Evolutionary conservation across 345 rosid genomes (phyloP).

Genomic region (Citropsis articulata): DNA sequence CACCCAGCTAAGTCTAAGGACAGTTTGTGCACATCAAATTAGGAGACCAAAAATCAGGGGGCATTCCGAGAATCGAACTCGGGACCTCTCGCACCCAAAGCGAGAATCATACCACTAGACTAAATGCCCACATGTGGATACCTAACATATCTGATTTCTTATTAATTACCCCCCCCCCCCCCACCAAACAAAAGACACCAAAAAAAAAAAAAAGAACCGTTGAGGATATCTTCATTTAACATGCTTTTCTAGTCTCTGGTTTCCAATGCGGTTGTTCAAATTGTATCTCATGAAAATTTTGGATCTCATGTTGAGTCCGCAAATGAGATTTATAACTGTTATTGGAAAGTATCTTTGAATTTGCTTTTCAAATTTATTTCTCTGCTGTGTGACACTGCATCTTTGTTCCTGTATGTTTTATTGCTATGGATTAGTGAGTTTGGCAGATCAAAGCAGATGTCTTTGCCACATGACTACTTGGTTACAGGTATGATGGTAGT

Average conservation of each 20-base stretch:
- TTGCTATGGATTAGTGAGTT: no score
- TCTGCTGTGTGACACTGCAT: not conserved
- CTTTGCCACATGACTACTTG: not conserved
- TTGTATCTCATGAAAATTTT: not conserved
- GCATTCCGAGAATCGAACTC: conserved; percentile 47
- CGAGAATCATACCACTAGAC: conserved; percentile 63
- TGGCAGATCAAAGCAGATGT: not conserved
- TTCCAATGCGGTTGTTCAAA: not conserved
- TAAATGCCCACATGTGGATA: conserved; percentile 33
- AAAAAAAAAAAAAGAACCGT: no score
- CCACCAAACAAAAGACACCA: no score
- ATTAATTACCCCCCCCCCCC: no score
- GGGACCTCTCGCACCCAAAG: conserved; percentile 60
- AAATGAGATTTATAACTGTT: not conserved
- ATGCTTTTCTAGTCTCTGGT: not conserved
- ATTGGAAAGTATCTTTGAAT: not conserved
- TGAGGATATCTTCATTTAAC: not conserved
- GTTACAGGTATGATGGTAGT: not conserved
- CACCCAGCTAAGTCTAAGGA: not conserved
- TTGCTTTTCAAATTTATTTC: not conserved
- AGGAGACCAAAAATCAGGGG: conserved; percentile 11
- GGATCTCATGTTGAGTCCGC: not conserved
- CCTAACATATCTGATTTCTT: not conserved
- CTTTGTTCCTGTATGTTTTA: no score
- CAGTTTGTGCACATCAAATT: no score